These are phyloP conservation scores for Spergularia azorica DNA, from an alignment of 179 eudicot genomes.

Conservation along the genomic window DNA sequence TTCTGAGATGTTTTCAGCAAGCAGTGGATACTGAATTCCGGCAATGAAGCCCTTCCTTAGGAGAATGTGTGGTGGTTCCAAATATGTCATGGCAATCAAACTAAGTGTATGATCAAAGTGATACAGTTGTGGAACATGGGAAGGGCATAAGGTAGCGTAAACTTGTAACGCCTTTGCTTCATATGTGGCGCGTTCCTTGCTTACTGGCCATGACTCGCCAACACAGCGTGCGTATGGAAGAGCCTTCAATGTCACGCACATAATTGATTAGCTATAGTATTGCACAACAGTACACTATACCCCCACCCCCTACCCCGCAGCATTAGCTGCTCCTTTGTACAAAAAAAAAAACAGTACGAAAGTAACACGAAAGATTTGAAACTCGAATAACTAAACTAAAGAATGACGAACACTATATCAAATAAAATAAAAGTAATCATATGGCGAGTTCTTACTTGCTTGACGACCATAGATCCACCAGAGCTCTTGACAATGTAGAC, in stretches of 20 bases:
- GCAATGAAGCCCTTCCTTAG: slow-evolving; percentile 84
- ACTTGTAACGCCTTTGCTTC: slow-evolving; percentile 67
- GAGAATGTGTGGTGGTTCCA: slow-evolving; percentile 93
- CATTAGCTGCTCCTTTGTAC: too few relatives aligned
- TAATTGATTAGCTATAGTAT: not conserved
- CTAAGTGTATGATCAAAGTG: slow-evolving; percentile 82
- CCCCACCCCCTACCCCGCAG: too few relatives aligned
- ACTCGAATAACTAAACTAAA: too few relatives aligned
- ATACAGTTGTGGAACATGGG: slow-evolving; percentile 82
- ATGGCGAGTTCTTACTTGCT: slow-evolving; percentile 50
- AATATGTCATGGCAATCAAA: slow-evolving; percentile 87
- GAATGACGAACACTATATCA: too few relatives aligned
- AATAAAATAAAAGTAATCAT: not conserved
- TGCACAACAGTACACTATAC: too few relatives aligned
- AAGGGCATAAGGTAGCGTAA: slow-evolving; percentile 70
- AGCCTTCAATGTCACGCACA: slow-evolving; percentile 52
- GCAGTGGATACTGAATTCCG: slow-evolving; percentile 81
- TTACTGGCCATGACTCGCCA: slow-evolving; percentile 93
- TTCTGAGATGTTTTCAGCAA: slow-evolving; percentile 80
- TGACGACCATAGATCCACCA: slow-evolving; percentile 61
- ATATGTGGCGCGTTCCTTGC: slow-evolving; percentile 82
- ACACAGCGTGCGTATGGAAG: slow-evolving; percentile 87
- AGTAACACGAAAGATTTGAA: too few relatives aligned
- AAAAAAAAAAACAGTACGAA: too few relatives aligned
- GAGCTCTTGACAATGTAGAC: slow-evolving; percentile 55